phyloP scores from a whole-genome alignment of 2,329 filamentous ascomycete species.

The Penicillium psychrosexuale region DNA sequence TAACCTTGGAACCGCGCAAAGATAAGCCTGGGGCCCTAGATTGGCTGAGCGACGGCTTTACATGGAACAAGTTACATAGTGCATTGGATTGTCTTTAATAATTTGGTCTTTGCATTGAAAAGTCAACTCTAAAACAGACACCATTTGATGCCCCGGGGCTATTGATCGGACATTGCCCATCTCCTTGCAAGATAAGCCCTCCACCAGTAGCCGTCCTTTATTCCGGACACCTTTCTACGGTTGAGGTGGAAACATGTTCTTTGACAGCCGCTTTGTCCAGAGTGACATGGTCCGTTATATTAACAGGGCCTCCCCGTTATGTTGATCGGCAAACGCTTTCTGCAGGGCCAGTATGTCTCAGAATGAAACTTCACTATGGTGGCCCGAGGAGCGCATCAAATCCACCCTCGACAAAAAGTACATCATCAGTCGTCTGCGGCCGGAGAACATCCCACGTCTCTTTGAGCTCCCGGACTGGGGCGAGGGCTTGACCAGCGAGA shows the following conservation, averaged over 20 bases:
- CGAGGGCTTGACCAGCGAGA: constrained; percentile 47
- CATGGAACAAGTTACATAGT: neutral
- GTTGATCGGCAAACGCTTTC: neutral
- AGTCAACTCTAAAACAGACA: neutral
- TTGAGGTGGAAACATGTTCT: neutral
- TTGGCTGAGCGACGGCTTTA: neutral
- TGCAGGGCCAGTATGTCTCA: constrained; percentile 12
- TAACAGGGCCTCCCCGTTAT: neutral
- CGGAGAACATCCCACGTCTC: constrained; percentile 37
- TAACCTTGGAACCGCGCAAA: neutral
- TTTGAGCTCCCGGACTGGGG: constrained; percentile 43
- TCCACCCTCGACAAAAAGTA: constrained; percentile 43
- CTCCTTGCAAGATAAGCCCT: constrained; percentile 4
- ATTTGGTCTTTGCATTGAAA: neutral
- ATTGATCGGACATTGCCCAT: neutral
- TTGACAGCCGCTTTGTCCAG: neutral
- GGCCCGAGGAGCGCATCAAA: constrained; percentile 47
- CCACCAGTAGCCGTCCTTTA: neutral
- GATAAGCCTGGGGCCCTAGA: constrained; percentile 6
- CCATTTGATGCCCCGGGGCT: neutral
- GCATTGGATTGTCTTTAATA: no score
- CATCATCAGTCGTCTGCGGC: constrained; percentile 36
- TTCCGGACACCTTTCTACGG: neutral
- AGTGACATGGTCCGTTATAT: neutral
- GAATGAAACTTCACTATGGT: constrained; percentile 39